phyloP scores from a whole-genome alignment of 2,329 filamentous ascomycete genomes.

The Dothistroma pini region DNA sequence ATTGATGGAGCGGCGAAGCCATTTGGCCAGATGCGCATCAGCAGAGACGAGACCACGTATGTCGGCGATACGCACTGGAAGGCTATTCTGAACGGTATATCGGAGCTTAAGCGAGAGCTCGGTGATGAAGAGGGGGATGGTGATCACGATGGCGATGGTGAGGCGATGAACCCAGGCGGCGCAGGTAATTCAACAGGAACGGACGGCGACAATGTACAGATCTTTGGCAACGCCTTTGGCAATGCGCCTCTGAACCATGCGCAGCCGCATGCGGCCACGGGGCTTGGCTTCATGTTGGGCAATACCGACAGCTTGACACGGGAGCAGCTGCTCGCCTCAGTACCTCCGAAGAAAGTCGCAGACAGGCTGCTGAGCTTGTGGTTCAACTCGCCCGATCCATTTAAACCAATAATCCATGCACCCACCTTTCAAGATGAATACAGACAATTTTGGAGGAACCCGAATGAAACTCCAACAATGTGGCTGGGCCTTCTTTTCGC shows the following conservation, averaged over 20 bases:
- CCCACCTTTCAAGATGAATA: constrained; percentile 42
- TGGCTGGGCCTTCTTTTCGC: constrained; percentile 49
- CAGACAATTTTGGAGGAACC: constrained; percentile 44
- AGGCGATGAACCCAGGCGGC: not conserved
- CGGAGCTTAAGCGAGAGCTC: constrained; percentile 34
- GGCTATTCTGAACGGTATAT: constrained; percentile 64
- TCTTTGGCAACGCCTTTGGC: constrained; percentile 15
- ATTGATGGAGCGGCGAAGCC: constrained; percentile 57
- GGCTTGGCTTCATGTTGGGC: constrained; percentile 30
- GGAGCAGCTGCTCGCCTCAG: constrained; percentile 30
- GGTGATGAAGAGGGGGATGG: constrained; percentile 27
- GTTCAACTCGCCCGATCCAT: constrained; percentile 36
- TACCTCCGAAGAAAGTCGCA: constrained; percentile 33
- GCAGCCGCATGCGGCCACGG: constrained; percentile 12
- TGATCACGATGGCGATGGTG: constrained; percentile 15
- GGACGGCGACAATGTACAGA: not conserved
- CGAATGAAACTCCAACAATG: constrained; percentile 36
- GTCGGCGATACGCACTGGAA: constrained; percentile 83
- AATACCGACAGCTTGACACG: constrained; percentile 23
- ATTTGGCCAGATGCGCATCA: constrained; percentile 78
- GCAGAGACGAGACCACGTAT: constrained; percentile 70
- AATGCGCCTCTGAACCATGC: constrained; percentile 11
- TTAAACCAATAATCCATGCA: constrained; percentile 59
- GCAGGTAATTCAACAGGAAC: not conserved
- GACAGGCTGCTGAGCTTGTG: constrained; percentile 33